phyloP scores from a whole-genome alignment of 306 rosid genomes.

The Vigna trinervia region DNA sequence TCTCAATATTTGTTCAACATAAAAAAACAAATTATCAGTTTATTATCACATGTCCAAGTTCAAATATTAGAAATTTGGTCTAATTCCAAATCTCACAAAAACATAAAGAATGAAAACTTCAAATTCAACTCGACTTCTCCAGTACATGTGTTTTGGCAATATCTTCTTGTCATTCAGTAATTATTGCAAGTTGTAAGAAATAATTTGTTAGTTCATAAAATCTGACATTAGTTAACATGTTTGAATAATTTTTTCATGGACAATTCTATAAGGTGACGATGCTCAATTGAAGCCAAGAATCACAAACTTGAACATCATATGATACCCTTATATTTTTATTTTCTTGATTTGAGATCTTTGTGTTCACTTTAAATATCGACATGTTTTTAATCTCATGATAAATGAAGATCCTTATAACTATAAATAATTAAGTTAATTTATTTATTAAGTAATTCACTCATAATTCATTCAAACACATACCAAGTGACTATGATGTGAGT shows the following conservation, averaged over 20 bases:
- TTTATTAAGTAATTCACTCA: too few species aligned
- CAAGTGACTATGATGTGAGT: too few species aligned
- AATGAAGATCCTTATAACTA: too few species aligned
- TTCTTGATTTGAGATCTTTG: constrained; percentile 5
- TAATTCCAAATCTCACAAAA: too few species aligned
- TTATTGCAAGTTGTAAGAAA: neutral
- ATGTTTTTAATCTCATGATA: too few species aligned
- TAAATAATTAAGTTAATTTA: too few species aligned
- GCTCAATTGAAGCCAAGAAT: constrained; percentile 1
- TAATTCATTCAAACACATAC: too few species aligned
- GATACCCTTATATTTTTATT: neutral
- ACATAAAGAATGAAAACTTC: neutral
- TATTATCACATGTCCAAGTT: neutral
- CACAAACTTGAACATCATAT: neutral
- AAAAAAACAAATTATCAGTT: neutral
- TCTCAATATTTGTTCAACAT: neutral
- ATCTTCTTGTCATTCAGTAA: neutral
- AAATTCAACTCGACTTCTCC: neutral
- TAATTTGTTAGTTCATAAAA: neutral
- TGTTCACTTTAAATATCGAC: neutral
- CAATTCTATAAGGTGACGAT: neutral
- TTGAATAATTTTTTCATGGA: neutral
- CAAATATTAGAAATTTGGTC: neutral
- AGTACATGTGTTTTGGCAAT: neutral
- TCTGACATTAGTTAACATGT: neutral